phyloP scores from a whole-genome alignment of 2,329 filamentous ascomycete genomes.

The Colletotrichum acutatum region DNA sequence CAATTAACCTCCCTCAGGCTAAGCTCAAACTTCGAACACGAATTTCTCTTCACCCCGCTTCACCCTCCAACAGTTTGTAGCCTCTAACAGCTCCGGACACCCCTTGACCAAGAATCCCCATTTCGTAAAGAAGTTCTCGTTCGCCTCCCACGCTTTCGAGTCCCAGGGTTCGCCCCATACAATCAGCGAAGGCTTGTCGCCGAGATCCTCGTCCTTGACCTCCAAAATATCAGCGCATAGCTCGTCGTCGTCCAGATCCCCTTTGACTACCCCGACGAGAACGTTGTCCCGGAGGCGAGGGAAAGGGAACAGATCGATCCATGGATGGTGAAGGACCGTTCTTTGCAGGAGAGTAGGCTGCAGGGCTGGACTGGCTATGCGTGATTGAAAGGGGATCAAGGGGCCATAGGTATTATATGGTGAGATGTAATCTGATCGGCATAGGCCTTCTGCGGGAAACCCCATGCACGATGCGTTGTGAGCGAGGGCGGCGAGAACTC shows the following conservation, averaged over 20 bases:
- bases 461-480: constrained; percentile 27
- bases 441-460: constrained; percentile 24
- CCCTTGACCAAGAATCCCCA: constrained; percentile 53
- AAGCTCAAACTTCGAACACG: constrained; percentile 28
- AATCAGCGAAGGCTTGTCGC: constrained; percentile 46
- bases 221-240: constrained; percentile 19
- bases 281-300: constrained; percentile 42
- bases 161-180: constrained; percentile 62
- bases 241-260: constrained; percentile 13
- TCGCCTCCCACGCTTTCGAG: constrained; percentile 58
- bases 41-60: constrained; percentile 13
- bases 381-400: not conserved
- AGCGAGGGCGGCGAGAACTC: constrained; percentile 30
- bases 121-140: constrained; percentile 54
- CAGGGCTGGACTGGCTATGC: not conserved
- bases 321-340: constrained; percentile 41
- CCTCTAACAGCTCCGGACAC: constrained; percentile 49
- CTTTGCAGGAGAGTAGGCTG: not conserved
- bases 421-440: constrained; percentile 14
- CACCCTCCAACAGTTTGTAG: constrained; percentile 50
- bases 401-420: not conserved
- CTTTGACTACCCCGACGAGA: constrained; percentile 12
- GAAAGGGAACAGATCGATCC: constrained; percentile 45
- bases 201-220: not conserved
- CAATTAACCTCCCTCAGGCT: too few species aligned